These are phyloP conservation scores for Crucibulum laeve DNA, from an alignment of 768 basidiomycete genomes.

Conservation along the genomic window DNA sequence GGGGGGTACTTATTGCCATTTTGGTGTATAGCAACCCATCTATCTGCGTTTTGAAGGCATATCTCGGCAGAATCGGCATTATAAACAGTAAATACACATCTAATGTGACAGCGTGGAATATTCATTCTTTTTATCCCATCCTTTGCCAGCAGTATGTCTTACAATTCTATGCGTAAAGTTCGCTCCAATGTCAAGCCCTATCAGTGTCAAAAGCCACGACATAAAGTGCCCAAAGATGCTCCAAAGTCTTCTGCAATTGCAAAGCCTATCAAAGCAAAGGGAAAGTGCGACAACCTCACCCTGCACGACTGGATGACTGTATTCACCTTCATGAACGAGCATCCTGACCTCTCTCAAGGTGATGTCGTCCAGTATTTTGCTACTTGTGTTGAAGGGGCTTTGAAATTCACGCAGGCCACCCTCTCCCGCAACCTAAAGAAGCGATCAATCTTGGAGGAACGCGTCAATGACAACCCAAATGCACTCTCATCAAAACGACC, in stretches of 20 bases:
- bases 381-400: constrained; percentile 7
- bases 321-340: constrained; percentile 13
- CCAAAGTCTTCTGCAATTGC: not conserved
- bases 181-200: not conserved
- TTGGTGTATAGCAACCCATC: too few species aligned
- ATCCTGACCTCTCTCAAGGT: constrained; percentile 14
- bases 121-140: too few species aligned
- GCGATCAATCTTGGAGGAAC: not conserved
- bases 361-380: constrained; percentile 14
- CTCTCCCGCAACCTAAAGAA: constrained; percentile 10
- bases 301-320: constrained; percentile 19
- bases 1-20: not conserved
- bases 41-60: too few species aligned
- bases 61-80: too few species aligned
- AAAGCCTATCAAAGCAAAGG: not conserved
- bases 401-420: constrained; percentile 20
- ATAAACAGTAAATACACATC: too few species aligned
- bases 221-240: not conserved
- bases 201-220: not conserved
- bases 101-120: too few species aligned
- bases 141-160: too few species aligned
- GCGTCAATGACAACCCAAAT: constrained; percentile 15
- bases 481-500: constrained; percentile 22
- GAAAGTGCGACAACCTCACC: constrained; percentile 13
- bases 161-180: not conserved